These are phyloP conservation scores for Vigna trinervia DNA, from an alignment of 306 rosid species.

Conservation along the genomic window DNA sequence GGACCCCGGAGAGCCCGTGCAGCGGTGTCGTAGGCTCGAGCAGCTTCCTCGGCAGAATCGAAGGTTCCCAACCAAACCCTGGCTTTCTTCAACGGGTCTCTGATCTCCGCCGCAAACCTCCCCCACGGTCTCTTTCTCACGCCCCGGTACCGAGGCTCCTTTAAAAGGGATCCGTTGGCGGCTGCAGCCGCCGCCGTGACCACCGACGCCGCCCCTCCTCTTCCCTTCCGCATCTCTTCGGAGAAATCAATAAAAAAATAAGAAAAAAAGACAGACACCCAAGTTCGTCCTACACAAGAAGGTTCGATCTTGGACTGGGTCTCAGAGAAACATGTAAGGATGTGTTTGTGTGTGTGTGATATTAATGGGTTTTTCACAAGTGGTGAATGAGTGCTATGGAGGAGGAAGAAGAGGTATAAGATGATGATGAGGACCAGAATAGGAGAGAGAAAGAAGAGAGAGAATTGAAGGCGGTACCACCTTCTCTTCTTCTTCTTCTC, in stretches of 20 bases:
- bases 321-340: conserved; percentile 11
- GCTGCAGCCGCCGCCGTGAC: conserved; percentile 22
- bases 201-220: conserved; percentile 46
- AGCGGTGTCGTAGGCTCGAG: conserved; percentile 81
- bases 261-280: background rate
- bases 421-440: conserved; percentile 22
- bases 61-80: conserved; percentile 91
- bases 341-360: background rate
- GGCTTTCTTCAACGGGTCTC: conserved; percentile 85
- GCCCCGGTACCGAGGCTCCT: conserved; percentile 73
- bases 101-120: conserved; percentile 88
- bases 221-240: conserved; percentile 61
- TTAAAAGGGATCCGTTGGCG: conserved; percentile 50
- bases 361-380: background rate
- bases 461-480: conserved; percentile 56
- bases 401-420: background rate
- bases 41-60: conserved; percentile 86
- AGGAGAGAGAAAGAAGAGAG: conserved; percentile 27
- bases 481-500: conserved; percentile 47
- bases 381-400: background rate
- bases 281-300: background rate
- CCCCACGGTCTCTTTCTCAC: conserved; percentile 94
- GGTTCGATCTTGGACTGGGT: background rate
- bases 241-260: background rate
- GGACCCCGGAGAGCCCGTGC: conserved; percentile 80